Evolutionary conservation across 495 filamentous ascomycete genomes (phyloP).

Genomic region (Tuber calosporum): DNA sequence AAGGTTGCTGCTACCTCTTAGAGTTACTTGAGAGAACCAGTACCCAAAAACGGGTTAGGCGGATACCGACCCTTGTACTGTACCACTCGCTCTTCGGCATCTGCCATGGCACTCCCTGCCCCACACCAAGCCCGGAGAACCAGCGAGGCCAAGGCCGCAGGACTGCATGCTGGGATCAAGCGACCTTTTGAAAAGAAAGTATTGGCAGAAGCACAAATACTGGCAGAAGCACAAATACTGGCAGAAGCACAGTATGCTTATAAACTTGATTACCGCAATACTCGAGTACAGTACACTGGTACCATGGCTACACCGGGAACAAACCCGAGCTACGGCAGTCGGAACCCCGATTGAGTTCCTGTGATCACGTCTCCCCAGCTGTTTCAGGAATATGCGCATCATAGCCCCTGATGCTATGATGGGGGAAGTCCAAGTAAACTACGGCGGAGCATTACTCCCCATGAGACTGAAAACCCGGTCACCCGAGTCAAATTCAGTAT

Average conservation of each 20-base stretch:
- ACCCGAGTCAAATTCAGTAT: too few relatives aligned
- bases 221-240: too few relatives aligned
- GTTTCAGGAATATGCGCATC: neutral
- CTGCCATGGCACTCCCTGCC: neutral
- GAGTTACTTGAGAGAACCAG: neutral
- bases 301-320: neutral
- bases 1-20: neutral
- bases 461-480: too few relatives aligned
- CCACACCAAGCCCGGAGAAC: neutral
- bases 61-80: neutral
- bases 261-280: too few relatives aligned
- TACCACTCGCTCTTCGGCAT: too few relatives aligned
- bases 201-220: too few relatives aligned
- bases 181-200: too few relatives aligned
- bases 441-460: too few relatives aligned
- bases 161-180: neutral
- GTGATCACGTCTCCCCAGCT: neutral
- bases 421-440: too few relatives aligned
- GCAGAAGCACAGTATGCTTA: too few relatives aligned
- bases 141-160: neutral
- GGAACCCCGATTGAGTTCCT: neutral
- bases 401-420: too few relatives aligned
- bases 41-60: neutral
- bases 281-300: too few relatives aligned
- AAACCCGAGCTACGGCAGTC: neutral